phyloP scores from a whole-genome alignment of 441 rosid genomes.

The Adansonia madagascariensis region DNA sequence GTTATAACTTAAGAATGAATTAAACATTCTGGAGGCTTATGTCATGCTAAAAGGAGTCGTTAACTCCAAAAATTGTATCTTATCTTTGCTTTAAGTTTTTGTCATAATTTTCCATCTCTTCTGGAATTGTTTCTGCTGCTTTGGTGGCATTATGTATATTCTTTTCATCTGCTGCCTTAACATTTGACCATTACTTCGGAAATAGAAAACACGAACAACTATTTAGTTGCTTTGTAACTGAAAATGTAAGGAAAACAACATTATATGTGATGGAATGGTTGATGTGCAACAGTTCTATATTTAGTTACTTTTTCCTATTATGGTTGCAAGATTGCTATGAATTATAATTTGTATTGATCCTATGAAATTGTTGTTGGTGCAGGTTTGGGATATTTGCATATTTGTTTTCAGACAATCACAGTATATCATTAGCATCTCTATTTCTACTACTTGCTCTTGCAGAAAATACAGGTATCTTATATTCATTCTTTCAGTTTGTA shows the following conservation, averaged over 20 bases:
- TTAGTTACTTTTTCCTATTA: background rate
- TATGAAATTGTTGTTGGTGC: slow-evolving; percentile 32
- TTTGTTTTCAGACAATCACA: slow-evolving; percentile 53
- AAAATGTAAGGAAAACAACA: background rate
- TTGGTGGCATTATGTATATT: background rate
- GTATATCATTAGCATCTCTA: slow-evolving; percentile 49
- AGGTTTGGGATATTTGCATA: slow-evolving; percentile 53
- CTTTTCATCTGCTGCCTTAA: background rate
- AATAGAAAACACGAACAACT: slow-evolving; percentile 5
- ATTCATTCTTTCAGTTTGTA: slow-evolving; percentile 6
- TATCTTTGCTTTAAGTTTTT: background rate
- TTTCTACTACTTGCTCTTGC: slow-evolving; percentile 53
- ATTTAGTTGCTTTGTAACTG: slow-evolving; percentile 12
- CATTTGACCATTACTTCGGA: background rate
- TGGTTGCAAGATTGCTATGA: slow-evolving; percentile 2
- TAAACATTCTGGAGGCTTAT: background rate
- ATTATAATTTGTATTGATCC: slow-evolving; percentile 17
- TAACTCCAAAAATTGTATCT: background rate
- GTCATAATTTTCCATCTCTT: background rate
- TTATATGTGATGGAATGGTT: background rate
- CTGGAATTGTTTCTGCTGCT: background rate
- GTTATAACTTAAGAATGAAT: background rate
- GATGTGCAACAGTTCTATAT: background rate
- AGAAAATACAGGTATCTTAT: slow-evolving; percentile 57
- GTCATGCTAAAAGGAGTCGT: background rate